phyloP scores from a whole-genome alignment of 345 rosid genomes.

The Eucalyptus virginea region DNA sequence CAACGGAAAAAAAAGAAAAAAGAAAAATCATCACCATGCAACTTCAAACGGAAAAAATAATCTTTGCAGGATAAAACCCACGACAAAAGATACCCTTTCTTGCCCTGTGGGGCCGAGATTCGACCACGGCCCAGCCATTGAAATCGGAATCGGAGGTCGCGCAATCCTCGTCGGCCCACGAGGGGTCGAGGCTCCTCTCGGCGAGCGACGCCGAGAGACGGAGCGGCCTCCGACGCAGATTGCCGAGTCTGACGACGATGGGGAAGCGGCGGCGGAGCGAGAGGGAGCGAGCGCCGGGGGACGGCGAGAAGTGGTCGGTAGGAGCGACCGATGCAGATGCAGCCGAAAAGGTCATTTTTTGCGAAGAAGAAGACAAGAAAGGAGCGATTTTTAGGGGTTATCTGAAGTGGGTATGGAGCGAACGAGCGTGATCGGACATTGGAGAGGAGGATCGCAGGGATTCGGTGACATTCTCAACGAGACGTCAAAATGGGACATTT shows the following conservation, averaged over 20 bases:
- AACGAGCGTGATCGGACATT: background rate
- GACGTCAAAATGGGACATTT: background rate
- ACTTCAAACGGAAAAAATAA: background rate
- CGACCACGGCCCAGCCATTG: conserved; percentile 52
- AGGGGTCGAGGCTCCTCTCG: conserved; percentile 12
- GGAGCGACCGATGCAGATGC: background rate
- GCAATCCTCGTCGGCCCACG: conserved; percentile 29
- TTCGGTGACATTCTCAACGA: background rate
- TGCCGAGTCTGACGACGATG: conserved; percentile 3
- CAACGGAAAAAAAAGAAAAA: background rate
- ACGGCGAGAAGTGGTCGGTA: background rate
- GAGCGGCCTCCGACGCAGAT: conserved; percentile 2
- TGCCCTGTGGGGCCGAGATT: conserved; percentile 5
- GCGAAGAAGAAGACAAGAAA: background rate
- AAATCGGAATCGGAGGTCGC: conserved; percentile 11
- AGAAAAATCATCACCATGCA: background rate
- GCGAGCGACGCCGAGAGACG: conserved; percentile 31
- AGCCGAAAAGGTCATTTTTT: background rate
- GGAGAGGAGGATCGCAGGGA: background rate
- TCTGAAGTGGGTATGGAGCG: background rate
- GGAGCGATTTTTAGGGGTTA: background rate
- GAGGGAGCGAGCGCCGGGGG: background rate
- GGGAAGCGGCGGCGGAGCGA: conserved; percentile 7
- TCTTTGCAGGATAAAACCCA: background rate
- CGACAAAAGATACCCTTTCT: background rate